Conservation (phyloP, 139 green algal species). For the Micractinium sp. region DNA sequence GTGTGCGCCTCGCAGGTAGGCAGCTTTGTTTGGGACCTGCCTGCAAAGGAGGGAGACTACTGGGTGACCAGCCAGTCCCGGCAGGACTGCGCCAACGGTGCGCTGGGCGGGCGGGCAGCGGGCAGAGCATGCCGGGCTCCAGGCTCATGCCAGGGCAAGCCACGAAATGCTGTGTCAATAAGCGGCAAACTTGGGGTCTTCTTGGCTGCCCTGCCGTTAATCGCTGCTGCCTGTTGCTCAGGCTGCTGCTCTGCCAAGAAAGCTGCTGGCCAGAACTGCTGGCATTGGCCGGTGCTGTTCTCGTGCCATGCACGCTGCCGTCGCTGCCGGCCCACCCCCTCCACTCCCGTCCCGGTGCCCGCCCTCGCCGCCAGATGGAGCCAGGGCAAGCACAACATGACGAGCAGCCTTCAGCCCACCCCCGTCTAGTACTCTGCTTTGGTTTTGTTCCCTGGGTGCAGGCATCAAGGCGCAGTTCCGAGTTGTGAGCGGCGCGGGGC, state of each 20-base stretch:
- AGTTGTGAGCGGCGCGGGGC: background rate
- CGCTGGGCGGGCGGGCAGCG: background rate
- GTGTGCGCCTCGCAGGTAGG: background rate
- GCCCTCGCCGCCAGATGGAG: background rate
- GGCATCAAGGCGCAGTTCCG: slow-evolving; percentile 19
- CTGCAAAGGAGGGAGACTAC: slow-evolving; percentile 32
- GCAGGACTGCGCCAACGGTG: slow-evolving; percentile 38
- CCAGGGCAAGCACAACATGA: too few species aligned
- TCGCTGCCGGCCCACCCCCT: background rate
- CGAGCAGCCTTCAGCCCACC: background rate
- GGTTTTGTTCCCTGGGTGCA: background rate
- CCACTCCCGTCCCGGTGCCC: background rate
- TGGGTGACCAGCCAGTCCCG: slow-evolving; percentile 39
- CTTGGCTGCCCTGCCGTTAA: too few species aligned
- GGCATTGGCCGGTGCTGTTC: background rate
- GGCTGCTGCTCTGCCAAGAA: background rate
- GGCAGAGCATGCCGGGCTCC: too few species aligned
- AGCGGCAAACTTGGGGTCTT: too few species aligned
- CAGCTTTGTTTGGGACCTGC: slow-evolving; percentile 35
- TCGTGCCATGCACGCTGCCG: background rate
- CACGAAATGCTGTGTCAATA: too few species aligned
- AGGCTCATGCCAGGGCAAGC: too few species aligned
- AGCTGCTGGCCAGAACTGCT: background rate
- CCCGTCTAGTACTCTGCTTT: too few species aligned
- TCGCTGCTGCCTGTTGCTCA: background rate